Base-by-base conservation (phyloP, 345 rosid species). In the Erysimum cheiranthoides region DNA sequence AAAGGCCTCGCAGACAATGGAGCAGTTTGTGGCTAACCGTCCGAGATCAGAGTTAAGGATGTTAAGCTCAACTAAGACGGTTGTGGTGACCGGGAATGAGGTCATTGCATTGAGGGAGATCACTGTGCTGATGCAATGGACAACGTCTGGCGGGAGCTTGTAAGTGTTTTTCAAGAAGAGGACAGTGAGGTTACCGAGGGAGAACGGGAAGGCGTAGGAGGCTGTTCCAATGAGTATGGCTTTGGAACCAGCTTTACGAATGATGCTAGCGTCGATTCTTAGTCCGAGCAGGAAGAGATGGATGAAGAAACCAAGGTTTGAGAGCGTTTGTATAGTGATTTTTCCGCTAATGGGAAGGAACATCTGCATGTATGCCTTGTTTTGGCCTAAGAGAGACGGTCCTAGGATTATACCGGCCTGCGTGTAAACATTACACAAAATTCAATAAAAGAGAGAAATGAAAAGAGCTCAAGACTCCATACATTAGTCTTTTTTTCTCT, bases 381-480 rank as follows among this genome's bases (percentile, higher is more conserved):
- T 73, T 45, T 61, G 83, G 58, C 83, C 80, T 0, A 80, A 5
- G 12, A 80, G 56, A 59, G 83, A 75, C 1, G 83, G 83, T 42
- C 83, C 83, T 30, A 80, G 51, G 65, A 80, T 61, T 27, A 80
- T 34, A 71, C 83, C 83, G 65, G 83, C 80, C 83, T 80, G 61
- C 71, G 3, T 5, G 43, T 8, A 28, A 39, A 62, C 5, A 46
- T 10, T 16, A 45, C 21, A 1, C 16, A 7, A 18, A 68, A n/a
- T 5, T 65, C 73, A 59, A 32, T 13, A 8, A 53, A 17, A 13
- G 30, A n/a, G n/a, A 40, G 42, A 28, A 34, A 70, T 5, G 27
- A 59, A 38, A 35, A 34, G 27, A 70, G 66, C 46, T 52, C 32
- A 11, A n/a, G 17, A 8, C 40, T 10, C 32, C 34, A 17, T 51